phyloP scores from a whole-genome alignment of 2,329 filamentous ascomycete genomes.

The Diplodia intermedia region DNA sequence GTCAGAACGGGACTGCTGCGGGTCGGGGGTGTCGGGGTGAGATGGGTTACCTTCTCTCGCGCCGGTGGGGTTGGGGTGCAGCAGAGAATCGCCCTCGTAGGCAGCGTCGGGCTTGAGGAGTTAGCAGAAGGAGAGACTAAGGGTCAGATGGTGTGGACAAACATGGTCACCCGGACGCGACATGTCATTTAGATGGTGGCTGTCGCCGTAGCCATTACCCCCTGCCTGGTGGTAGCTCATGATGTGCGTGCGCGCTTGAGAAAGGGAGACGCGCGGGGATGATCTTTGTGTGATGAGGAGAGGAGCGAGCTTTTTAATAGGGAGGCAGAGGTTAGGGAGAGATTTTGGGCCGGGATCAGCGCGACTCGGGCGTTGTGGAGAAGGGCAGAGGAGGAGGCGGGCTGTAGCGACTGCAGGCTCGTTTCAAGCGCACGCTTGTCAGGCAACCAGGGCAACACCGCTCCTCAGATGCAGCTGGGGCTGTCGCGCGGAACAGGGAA shows the following conservation, averaged over 20 bases:
- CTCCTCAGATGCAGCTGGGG: constrained; percentile 1
- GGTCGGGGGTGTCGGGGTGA: background rate
- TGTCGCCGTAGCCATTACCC: constrained; percentile 44
- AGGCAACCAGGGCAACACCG: constrained; percentile 10
- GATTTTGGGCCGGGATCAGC: constrained; percentile 15
- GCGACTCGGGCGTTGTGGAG: constrained; percentile 14
- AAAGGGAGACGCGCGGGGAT: constrained; percentile 31
- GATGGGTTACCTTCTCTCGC: constrained; percentile 38
- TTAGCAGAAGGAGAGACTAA: constrained; percentile 23
- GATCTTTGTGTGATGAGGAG: constrained; percentile 17
- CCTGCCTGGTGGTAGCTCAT: constrained; percentile 46
- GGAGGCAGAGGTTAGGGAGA: constrained; percentile 25
- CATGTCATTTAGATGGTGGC: constrained; percentile 37
- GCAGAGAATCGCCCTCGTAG: constrained; percentile 57
- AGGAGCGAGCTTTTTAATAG: constrained; percentile 15
- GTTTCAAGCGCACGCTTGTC: constrained; percentile 10
- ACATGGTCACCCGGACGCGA: constrained; percentile 38
- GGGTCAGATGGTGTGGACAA: constrained; percentile 36
- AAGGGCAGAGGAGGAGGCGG: constrained; percentile 8
- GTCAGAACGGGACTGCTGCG: background rate
- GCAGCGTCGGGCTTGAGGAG: constrained; percentile 48
- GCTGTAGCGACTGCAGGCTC: constrained; percentile 7
- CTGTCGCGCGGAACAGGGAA: background rate
- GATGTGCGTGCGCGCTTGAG: constrained; percentile 34
- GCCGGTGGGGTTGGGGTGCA: constrained; percentile 56